Conservation (phyloP, 1,284 basidiomycete species). For the Trichosporon coremiiforme region DNA sequence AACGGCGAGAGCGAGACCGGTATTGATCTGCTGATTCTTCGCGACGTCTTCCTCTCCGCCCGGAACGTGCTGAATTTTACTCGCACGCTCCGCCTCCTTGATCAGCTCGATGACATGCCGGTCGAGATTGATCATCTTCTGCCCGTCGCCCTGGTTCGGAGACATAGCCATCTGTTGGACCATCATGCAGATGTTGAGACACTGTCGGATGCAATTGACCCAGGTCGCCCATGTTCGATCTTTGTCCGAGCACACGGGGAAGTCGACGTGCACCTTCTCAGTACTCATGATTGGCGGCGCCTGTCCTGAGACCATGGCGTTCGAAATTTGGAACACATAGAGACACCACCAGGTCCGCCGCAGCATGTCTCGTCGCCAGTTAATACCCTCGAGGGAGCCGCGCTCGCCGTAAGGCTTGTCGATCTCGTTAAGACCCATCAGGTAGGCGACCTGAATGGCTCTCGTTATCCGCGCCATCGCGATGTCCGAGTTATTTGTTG, state of each 20-base stretch:
- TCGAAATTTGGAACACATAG: conserved; percentile 47
- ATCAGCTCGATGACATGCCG: conserved; percentile 48
- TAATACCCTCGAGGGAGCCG: conserved; percentile 46
- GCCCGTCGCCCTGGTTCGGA: conserved; percentile 9
- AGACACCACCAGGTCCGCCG: conserved; percentile 56
- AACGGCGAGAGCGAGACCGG: conserved; percentile 51
- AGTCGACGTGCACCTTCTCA: conserved; percentile 43
- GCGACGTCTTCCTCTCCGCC: conserved; percentile 57
- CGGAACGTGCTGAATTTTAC: conserved; percentile 50
- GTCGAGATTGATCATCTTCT: conserved; percentile 48
- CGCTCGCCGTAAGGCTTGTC: conserved; percentile 35
- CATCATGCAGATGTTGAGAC: conserved; percentile 43
- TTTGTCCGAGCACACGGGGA: conserved; percentile 48
- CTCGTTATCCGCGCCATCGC: conserved; percentile 41
- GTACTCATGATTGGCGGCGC: conserved; percentile 34
- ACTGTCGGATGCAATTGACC: conserved; percentile 48
- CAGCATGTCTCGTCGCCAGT: conserved; percentile 52
- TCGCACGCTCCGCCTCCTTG: conserved; percentile 48
- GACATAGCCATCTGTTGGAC: conserved; percentile 48
- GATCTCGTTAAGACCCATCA: conserved; percentile 51
- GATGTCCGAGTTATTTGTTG: conserved; percentile 40
- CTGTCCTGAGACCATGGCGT: conserved; percentile 41
- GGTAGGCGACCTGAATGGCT: conserved; percentile 50
- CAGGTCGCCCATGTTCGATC: conserved; percentile 54
- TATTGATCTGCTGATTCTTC: conserved; percentile 52